Evolutionary conservation across 1,284 basidiomycete genomes (phyloP), one percentile per base, ranked within the genome.

Genomic region (Meira nashicola): DNA sequence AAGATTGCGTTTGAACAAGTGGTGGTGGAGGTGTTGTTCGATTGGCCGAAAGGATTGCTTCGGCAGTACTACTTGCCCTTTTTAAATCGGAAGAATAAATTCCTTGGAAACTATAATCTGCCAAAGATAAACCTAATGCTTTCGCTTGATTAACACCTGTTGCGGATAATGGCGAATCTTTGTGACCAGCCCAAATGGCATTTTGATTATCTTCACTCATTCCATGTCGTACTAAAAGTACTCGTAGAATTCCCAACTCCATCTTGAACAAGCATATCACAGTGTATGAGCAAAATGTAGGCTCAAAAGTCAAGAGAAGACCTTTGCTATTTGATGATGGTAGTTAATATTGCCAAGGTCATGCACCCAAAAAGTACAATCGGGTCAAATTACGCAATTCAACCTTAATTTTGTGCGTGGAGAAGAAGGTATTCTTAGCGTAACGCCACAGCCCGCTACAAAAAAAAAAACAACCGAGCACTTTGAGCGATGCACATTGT

Each of bases 61-160:
- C 77, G 0, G 89, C 89, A 0, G 90, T 92, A 65, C 82, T 82
- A 56, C 83, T 80, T 1, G 92, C 90, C 25, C 92, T 86, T 68
- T 86, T 84, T 53, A 95, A 83, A 59, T 88, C 84, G 0, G 90
- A 93, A 8, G 88, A 83, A 77, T 89, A 86, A 60, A 96, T 88
- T 17, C 84, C 83, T 44, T 84, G 82, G 65, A 92, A 82, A 9
- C 73, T 82, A 12, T 81, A 84, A 33, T 80, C 70, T n/a, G 84
- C 80, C 38, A 91, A 84, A 21, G 84, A 84, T 52, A 82, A 79
- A 0, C 86, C 90, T 1, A 90, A 81, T 0, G 89, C 89, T 68
- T 83, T 85, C 2, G 91, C 90, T 88, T 93, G 91, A 88, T 90
- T 79, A 82, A 77, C 72, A 87, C 90, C 91, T 77, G 92, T 89